phyloP scores from a whole-genome alignment of 257 asterid species.

The Primulina huaijiensis region DNA sequence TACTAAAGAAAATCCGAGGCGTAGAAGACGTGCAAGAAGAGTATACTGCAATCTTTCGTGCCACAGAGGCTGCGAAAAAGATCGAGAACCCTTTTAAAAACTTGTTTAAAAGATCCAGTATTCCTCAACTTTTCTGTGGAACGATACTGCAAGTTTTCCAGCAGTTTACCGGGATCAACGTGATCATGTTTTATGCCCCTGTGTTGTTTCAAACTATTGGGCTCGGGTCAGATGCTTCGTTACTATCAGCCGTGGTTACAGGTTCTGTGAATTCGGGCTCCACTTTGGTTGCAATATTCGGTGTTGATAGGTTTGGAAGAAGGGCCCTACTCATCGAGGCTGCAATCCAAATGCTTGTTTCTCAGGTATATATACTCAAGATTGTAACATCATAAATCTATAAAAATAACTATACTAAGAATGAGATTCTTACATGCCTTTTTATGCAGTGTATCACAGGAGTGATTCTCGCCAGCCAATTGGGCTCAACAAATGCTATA shows the following conservation, averaged over 20 bases:
- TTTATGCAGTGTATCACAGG: slow-evolving; percentile 23
- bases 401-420: too few species aligned
- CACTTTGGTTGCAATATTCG: slow-evolving; percentile 38
- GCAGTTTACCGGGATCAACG: slow-evolving; percentile 58
- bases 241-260: slow-evolving; percentile 48
- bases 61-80: slow-evolving; percentile 30
- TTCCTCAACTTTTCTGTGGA: slow-evolving; percentile 26
- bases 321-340: slow-evolving; percentile 38
- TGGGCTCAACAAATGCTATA: slow-evolving; percentile 26
- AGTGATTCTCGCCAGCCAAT: slow-evolving; percentile 2
- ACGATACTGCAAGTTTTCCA: slow-evolving; percentile 40
- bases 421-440: not conserved
- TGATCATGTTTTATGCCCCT: slow-evolving; percentile 55
- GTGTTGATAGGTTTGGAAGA: slow-evolving; percentile 44
- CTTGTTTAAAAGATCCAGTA: slow-evolving; percentile 32
- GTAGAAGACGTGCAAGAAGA: slow-evolving; percentile 37
- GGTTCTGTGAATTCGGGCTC: slow-evolving; percentile 33
- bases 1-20: slow-evolving; percentile 40
- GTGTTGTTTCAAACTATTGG: slow-evolving; percentile 55
- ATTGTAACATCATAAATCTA: too few species aligned
- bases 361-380: slow-evolving; percentile 32
- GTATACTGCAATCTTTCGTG: slow-evolving; percentile 34
- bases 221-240: slow-evolving; percentile 37
- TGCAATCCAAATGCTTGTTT: slow-evolving; percentile 41
- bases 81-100: slow-evolving; percentile 34